phyloP scores from a whole-genome alignment of 163 green algal species.

The Prototheca wickerhamii region DNA sequence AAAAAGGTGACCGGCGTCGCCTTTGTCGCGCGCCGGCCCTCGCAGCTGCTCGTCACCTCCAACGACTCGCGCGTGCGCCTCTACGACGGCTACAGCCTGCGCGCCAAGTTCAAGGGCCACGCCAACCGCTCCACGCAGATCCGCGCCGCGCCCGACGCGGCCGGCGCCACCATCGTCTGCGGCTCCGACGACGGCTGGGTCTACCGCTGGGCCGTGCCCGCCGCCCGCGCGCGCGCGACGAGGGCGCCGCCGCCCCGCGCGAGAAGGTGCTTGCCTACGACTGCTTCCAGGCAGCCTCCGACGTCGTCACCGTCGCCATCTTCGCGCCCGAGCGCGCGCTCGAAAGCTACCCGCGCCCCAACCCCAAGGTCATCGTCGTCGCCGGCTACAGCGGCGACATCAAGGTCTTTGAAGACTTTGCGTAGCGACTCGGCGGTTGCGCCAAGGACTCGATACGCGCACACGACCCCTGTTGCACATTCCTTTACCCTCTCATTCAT shows the following conservation, averaged over 20 bases:
- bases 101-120: constrained; percentile 90
- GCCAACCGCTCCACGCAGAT: constrained; percentile 71
- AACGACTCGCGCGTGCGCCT: constrained; percentile 81
- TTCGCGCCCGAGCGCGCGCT: constrained; percentile 46
- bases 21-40: constrained; percentile 40
- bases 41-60: constrained; percentile 74
- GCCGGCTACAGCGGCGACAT: constrained; percentile 59
- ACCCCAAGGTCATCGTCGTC: constrained; percentile 44
- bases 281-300: constrained; percentile 62
- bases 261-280: constrained; percentile 70
- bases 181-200: constrained; percentile 82
- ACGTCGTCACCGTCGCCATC: constrained; percentile 57
- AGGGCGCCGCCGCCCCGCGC: constrained; percentile 15
- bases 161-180: constrained; percentile 69
- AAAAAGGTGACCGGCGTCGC: constrained; percentile 80
- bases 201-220: constrained; percentile 66
- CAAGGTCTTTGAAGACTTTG: constrained; percentile 62
- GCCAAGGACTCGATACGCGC: too few relatives aligned
- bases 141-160: background rate
- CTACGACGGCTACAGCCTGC: constrained; percentile 57
- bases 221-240: background rate
- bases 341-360: background rate
- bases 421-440: too few relatives aligned
- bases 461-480: too few relatives aligned
- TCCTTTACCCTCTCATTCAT: too few relatives aligned